A percentile compares a stretch with the other conserved stretches of the same genome.
Conservation (phyloP, 2,329 filamentous ascomycete genomes). For the Beauveria pseudobassiana region DNA sequence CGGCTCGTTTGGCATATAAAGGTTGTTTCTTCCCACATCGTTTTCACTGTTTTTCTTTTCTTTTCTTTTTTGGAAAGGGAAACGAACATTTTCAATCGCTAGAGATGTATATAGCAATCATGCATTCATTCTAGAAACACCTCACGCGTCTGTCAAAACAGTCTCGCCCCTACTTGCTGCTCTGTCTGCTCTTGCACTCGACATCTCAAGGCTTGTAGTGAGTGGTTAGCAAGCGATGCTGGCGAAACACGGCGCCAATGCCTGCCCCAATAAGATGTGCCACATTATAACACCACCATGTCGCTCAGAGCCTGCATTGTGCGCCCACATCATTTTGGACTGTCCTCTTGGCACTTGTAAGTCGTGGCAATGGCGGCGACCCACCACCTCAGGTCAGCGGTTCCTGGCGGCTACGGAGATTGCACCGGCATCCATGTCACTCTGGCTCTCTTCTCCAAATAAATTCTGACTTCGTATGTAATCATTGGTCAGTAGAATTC, state of each 20-base stretch:
- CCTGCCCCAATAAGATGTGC: not conserved
- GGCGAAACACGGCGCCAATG: not conserved
- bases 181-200: too few relatives aligned
- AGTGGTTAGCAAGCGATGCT: not conserved
- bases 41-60: not conserved
- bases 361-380: not conserved
- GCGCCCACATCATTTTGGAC: not conserved
- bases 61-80: not conserved
- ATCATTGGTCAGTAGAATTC: slow-evolving; percentile 9
- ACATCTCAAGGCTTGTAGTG: not conserved
- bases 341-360: not conserved
- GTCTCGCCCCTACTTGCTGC: too few relatives aligned
- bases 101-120: slow-evolving; percentile 6
- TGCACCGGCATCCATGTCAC: not conserved
- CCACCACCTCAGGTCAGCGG: not conserved
- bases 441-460: not conserved
- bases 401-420: slow-evolving; percentile 6
- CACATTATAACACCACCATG: not conserved
- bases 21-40: not conserved
- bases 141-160: too few relatives aligned
- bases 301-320: not conserved
- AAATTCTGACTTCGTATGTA: not conserved
- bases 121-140: too few relatives aligned
- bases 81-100: not conserved
- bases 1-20: slow-evolving; percentile 9